Evolutionary conservation across 169 alveolate species (phyloP).

Genomic region (Theileria annulata): DNA sequence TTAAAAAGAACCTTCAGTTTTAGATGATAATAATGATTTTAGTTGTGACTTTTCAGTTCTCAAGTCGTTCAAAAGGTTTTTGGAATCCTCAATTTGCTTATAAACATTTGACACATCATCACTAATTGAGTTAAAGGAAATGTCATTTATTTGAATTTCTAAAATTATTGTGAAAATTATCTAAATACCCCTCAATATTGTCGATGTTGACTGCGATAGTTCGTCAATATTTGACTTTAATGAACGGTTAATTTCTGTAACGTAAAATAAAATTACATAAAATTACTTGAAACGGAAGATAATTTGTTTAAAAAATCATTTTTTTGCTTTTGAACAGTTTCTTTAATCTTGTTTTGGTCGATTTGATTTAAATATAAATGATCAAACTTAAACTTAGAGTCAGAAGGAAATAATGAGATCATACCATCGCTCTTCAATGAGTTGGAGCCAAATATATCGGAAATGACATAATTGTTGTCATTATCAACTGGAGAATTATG

Average conservation of each 20-base stretch:
- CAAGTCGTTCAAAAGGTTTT: constrained; percentile 1
- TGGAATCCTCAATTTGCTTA: constrained; percentile 20
- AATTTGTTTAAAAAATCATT: background rate
- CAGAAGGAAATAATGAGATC: background rate
- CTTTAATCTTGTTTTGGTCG: background rate
- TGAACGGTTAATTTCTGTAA: constrained; percentile 22
- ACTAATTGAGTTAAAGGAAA: constrained; percentile 5
- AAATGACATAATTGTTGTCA: background rate
- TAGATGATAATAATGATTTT: background rate
- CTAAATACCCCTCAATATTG: background rate
- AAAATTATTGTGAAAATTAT: background rate
- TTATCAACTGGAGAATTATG: background rate
- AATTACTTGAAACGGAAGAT: constrained; percentile 8
- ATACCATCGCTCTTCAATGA: background rate
- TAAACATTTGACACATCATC: constrained; percentile 11
- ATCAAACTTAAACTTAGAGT: background rate
- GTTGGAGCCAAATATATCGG: background rate
- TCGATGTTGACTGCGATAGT: constrained; percentile 2
- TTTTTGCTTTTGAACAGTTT: background rate
- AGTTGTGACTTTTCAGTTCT: constrained; percentile 18
- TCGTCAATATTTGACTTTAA: constrained; percentile 18
- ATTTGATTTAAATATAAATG: background rate
- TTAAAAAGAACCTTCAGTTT: constrained; percentile 23
- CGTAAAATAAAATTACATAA: background rate
- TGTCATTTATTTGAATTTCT: constrained; percentile 36